phyloP scores from a whole-genome alignment of 331 rosid genomes.

The Arachis monticola region DNA sequence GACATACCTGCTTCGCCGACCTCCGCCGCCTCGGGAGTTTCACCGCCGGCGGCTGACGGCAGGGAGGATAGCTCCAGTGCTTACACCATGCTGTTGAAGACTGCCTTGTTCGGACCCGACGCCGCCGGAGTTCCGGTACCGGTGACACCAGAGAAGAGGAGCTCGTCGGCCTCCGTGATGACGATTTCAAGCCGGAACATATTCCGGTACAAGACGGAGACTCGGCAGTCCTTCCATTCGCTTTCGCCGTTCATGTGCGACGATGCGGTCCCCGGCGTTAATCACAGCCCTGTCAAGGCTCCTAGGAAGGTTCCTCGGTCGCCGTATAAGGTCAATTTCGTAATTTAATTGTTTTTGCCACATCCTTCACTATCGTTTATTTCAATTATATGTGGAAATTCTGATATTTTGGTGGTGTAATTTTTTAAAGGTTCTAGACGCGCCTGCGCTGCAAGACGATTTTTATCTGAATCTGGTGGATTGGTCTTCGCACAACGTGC shows the following conservation, averaged over 20 bases:
- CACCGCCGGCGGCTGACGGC: slow-evolving; percentile 45
- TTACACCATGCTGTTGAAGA: slow-evolving; percentile 67
- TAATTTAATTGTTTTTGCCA: not conserved
- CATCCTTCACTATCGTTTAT: not conserved
- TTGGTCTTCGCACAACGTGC: slow-evolving; percentile 93
- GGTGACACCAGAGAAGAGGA: slow-evolving; percentile 65
- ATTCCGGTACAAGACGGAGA: slow-evolving; percentile 87
- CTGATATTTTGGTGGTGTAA: not conserved
- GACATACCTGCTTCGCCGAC: slow-evolving; percentile 57
- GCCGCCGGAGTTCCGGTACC: slow-evolving; percentile 64
- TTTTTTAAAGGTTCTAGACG: slow-evolving; percentile 76
- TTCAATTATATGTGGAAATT: slow-evolving; percentile 17
- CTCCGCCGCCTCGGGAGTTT: not conserved
- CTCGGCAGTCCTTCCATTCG: slow-evolving; percentile 81
- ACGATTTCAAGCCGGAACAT: slow-evolving; percentile 72
- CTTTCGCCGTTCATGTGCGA: slow-evolving; percentile 79
- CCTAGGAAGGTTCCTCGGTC: slow-evolving; percentile 90
- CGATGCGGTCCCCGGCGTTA: slow-evolving; percentile 66
- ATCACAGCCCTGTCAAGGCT: slow-evolving; percentile 72
- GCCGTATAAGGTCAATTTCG: slow-evolving; percentile 77
- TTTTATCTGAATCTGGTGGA: slow-evolving; percentile 92
- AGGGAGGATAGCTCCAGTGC: slow-evolving; percentile 77
- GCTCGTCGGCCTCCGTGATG: slow-evolving; percentile 40
- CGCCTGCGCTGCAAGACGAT: slow-evolving; percentile 95
- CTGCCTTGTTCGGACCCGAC: slow-evolving; percentile 74